Conservation (phyloP, 202 grass and related monocot species). For the Hordeum pubiflorum region DNA sequence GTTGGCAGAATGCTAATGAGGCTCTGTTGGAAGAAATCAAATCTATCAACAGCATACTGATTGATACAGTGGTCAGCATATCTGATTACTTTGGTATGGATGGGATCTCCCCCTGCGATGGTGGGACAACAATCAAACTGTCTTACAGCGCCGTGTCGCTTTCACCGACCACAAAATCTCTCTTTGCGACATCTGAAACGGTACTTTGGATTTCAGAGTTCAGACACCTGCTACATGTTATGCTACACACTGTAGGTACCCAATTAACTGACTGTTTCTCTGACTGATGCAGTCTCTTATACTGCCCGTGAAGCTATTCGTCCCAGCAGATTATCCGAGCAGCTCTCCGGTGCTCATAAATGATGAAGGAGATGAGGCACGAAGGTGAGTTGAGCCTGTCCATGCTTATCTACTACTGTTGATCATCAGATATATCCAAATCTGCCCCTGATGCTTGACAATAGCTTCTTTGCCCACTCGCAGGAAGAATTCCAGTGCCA, state of each 20-base stretch:
- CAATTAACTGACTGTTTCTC: neutral
- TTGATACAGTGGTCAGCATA: constrained; percentile 29
- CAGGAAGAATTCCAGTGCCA: neutral
- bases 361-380: neutral
- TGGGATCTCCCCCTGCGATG: neutral
- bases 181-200: constrained; percentile 6
- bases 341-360: constrained; percentile 30
- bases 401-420: neutral
- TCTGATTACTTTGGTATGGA: neutral
- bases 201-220: constrained; percentile 3
- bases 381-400: neutral
- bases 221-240: neutral
- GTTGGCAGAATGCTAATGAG: neutral
- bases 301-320: constrained; percentile 18
- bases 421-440: neutral
- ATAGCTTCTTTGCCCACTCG: neutral
- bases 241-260: neutral
- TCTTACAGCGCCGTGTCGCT: constrained; percentile 31
- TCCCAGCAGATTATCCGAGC: constrained; percentile 34
- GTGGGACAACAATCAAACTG: constrained; percentile 29
- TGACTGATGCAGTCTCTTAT: constrained; percentile 25
- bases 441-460: neutral
- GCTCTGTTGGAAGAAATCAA: constrained; percentile 20
- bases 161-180: neutral
- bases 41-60: constrained; percentile 23